Percentiles rank a stretch among this genome's conserved stretches.
Conservation (phyloP, 2,329 filamentous ascomycete genomes). For the Dactylellina parvicollis region DNA sequence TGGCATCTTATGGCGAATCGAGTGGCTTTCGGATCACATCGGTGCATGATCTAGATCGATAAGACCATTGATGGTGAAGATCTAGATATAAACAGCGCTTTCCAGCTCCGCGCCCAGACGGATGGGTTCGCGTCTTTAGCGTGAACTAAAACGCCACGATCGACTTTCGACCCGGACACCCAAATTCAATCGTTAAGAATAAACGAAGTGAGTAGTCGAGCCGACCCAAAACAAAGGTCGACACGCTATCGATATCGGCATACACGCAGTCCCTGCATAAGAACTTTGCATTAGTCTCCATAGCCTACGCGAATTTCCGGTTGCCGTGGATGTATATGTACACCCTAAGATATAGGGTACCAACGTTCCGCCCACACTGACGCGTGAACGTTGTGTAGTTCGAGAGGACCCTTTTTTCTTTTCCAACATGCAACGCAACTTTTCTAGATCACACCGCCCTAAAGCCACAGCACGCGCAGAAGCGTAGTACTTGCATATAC, state of each 20-base stretch:
- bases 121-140: constrained; percentile 13
- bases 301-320: constrained; percentile 29
- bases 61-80: constrained; percentile 15
- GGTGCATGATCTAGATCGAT: constrained; percentile 40
- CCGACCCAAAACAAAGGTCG: constrained; percentile 24
- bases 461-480: constrained; percentile 18
- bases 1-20: constrained; percentile 21
- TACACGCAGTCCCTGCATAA: constrained; percentile 35
- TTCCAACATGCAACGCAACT: constrained; percentile 48
- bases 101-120: constrained; percentile 13
- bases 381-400: constrained; percentile 12
- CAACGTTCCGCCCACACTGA: constrained; percentile 21
- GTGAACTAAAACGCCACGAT: constrained; percentile 23
- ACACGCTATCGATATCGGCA: constrained; percentile 30
- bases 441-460: constrained; percentile 22
- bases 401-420: constrained; percentile 17
- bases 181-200: constrained; percentile 20
- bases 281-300: constrained; percentile 2
- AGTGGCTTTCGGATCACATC: constrained; percentile 23
- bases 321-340: constrained; percentile 44
- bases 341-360: constrained; percentile 33
- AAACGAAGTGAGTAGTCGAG: constrained; percentile 30
- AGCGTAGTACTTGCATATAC: not conserved
- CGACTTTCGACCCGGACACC: not conserved
- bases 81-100: constrained; percentile 26